Evolutionary conservation across 306 rosid species (phyloP).

Genomic region (Pterocarpus macrocarpus): DNA sequence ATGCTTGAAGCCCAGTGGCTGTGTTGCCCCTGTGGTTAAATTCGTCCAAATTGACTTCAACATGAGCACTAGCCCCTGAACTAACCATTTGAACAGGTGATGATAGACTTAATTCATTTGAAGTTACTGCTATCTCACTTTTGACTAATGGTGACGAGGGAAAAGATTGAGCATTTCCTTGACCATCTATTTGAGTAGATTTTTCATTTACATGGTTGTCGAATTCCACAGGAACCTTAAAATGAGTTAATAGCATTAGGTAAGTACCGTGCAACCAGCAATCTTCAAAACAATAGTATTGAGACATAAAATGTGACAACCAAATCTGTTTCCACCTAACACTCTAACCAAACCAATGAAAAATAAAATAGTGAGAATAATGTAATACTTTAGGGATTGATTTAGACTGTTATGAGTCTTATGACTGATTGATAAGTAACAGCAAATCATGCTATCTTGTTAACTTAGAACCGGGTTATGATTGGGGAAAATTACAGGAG

Average conservation of each 20-base stretch:
- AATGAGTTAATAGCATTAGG: slow-evolving; percentile 59
- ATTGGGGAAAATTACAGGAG: slow-evolving; percentile 24
- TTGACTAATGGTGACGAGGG: slow-evolving; percentile 62
- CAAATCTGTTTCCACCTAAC: slow-evolving; percentile 33
- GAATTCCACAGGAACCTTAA: slow-evolving; percentile 74
- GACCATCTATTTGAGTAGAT: slow-evolving; percentile 66
- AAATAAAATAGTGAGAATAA: neutral
- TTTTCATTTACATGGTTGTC: slow-evolving; percentile 57
- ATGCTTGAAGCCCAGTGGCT: slow-evolving; percentile 65
- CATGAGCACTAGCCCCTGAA: slow-evolving; percentile 63
- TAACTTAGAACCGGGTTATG: slow-evolving; percentile 24
- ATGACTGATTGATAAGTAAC: slow-evolving; percentile 9
- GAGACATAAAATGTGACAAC: slow-evolving; percentile 30
- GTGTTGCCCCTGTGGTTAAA: slow-evolving; percentile 61
- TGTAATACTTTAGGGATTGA: slow-evolving; percentile 2
- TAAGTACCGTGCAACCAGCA: slow-evolving; percentile 42
- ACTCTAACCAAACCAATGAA: slow-evolving; percentile 6
- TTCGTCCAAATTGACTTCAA: slow-evolving; percentile 72
- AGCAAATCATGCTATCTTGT: slow-evolving; percentile 37
- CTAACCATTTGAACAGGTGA: slow-evolving; percentile 65
- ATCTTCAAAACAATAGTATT: slow-evolving; percentile 37
- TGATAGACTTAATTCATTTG: slow-evolving; percentile 70
- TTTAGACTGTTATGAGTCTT: neutral
- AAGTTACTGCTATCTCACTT: slow-evolving; percentile 67
- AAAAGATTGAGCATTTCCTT: slow-evolving; percentile 61